Percentiles rank a stretch among this genome's conserved stretches.
Evolutionary conservation across 306 rosid genomes (phyloP).

Genomic region (Ormosia emarginata): DNA sequence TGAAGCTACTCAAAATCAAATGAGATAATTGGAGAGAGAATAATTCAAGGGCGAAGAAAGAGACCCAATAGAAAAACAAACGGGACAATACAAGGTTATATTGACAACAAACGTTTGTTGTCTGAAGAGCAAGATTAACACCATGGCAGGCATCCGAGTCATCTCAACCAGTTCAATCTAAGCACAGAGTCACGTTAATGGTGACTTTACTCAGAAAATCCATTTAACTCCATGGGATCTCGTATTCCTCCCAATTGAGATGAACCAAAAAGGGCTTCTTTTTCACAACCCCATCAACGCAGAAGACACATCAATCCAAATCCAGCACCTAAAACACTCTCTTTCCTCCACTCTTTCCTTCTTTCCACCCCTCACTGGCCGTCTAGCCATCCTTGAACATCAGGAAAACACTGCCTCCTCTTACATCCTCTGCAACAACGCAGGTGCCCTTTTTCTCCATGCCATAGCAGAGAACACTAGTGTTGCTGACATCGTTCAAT

Average conservation of each 20-base stretch:
- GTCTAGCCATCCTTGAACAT: background rate
- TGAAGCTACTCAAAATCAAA: too few species aligned
- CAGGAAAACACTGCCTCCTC: background rate
- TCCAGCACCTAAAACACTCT: background rate
- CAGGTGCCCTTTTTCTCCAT: slow-evolving; percentile 30
- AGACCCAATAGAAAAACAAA: too few species aligned
- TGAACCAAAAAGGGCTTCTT: slow-evolving; percentile 22
- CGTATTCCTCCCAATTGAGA: background rate
- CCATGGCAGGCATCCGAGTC: background rate
- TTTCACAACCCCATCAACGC: background rate
- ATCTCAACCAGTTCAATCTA: background rate
- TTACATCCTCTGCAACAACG: slow-evolving; percentile 27
- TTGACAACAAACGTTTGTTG: too few species aligned
- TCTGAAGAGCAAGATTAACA: background rate
- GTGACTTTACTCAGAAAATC: background rate
- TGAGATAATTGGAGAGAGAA: too few species aligned
- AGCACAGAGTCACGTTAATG: background rate
- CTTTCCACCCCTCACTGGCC: slow-evolving; percentile 23
- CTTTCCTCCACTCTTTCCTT: background rate
- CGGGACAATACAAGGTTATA: too few species aligned
- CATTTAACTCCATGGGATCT: slow-evolving; percentile 48
- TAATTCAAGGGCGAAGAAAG: too few species aligned
- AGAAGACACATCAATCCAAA: background rate
- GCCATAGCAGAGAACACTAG: slow-evolving; percentile 4
- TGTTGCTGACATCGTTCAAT: slow-evolving; percentile 18